A percentile compares a stretch with the other conserved stretches of the same genome.
phyloP scores from a whole-genome alignment of 2,329 filamentous ascomycete species.

The Tolypocladium cylindrosporum region DNA sequence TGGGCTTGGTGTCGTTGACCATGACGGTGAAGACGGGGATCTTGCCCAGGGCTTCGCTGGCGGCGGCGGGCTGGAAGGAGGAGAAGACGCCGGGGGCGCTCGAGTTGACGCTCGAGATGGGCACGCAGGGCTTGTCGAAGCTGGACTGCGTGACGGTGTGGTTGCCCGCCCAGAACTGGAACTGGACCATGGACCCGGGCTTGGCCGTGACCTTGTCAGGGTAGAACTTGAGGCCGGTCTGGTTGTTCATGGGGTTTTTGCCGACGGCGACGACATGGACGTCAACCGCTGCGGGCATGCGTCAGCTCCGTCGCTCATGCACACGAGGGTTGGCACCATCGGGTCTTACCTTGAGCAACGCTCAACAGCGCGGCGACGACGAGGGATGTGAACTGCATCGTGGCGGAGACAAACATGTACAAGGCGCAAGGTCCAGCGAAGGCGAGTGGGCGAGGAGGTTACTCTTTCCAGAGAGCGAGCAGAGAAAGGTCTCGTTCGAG shows the following conservation, averaged over 20 bases:
- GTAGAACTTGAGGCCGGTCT: constrained; percentile 45
- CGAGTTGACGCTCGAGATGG: constrained; percentile 42
- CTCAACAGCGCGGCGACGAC: constrained; percentile 36
- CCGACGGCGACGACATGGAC: constrained; percentile 60
- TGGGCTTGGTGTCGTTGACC: constrained; percentile 57
- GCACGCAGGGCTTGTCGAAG: constrained; percentile 61
- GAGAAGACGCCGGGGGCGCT: constrained; percentile 53
- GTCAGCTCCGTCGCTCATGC: background rate
- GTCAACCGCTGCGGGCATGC: constrained; percentile 17
- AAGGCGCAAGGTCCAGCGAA: background rate
- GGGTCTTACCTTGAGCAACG: constrained; percentile 32
- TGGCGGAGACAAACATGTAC: constrained; percentile 17
- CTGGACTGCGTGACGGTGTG: constrained; percentile 72
- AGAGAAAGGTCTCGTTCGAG: constrained; percentile 4
- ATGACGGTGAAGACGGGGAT: constrained; percentile 62
- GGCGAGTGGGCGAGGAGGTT: background rate
- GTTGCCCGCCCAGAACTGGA: constrained; percentile 58
- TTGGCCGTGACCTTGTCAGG: constrained; percentile 55
- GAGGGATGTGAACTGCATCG: constrained; percentile 43
- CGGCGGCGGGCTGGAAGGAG: constrained; percentile 55
- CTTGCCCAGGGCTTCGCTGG: constrained; percentile 34
- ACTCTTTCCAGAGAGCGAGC: background rate
- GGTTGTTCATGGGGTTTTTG: constrained; percentile 36
- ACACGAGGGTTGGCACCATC: background rate
- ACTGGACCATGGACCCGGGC: constrained; percentile 55